Base-by-base conservation (phyloP, 192 early-diverging fungal genomes). In the Ramicandelaber brevisporus region DNA sequence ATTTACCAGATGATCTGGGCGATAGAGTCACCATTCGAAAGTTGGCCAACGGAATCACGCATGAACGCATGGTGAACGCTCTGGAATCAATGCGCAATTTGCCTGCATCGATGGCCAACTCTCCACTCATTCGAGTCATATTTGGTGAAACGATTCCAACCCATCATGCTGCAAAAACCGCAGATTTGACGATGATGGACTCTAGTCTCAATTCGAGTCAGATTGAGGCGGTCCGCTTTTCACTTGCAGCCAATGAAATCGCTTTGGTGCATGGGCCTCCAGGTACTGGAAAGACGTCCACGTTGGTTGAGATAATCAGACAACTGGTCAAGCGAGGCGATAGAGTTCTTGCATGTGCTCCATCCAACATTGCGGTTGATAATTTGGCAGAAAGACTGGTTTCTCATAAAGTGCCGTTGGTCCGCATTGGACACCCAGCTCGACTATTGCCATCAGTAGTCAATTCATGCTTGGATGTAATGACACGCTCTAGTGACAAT, bases 271-370 rank as follows among this genome's bases (percentile, higher is more conserved):
- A 88, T 35, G 79, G 83, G 14, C 82, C 82, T 16, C 78, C 78
- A n/a, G 75, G 72, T 22, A 83, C 80, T 10, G 84, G 84, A 22
- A 87, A 92, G 43, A 92, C 87, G 1, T 64, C 80, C 34, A 83
- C 80, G 7, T 33, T 79, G 9, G 70, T 93, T 6, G 87, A 88
- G 44, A 50, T 86, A 7, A 55, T 93, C 15, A 63, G 77, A 14
- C 83, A 81, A 38, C 51, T 93, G 1, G 46, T 42, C 5, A 45
- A 39, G 2, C 41, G 49, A 2, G 56, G 60, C 8, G 46, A 70
- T 20, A 49, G 68, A 0, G 56, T 93, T 4, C 46, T 93, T 2
- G 82, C 88, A 1, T 93, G 87, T 40, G 87, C 72, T 0, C 83
- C 83, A 1, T 76, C 71, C 11, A 93, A 93, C 34, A 76, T 83